phyloP scores from a whole-genome alignment of 164 flowering plant species.

The Berberis vulgaris region DNA sequence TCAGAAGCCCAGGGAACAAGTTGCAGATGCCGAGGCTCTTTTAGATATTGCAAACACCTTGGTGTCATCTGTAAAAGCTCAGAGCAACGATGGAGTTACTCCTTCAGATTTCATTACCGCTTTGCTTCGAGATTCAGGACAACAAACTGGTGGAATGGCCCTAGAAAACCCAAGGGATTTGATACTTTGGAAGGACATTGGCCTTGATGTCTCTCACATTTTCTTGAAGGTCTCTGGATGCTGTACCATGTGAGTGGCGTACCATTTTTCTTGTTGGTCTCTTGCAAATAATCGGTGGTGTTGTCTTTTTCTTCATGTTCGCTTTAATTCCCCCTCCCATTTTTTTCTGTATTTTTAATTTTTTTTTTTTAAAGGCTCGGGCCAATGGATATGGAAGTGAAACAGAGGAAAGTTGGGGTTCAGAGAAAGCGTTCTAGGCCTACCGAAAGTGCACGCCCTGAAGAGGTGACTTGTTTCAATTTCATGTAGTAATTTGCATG shows the following conservation, averaged over 20 bases:
- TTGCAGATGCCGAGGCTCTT: constrained; percentile 92
- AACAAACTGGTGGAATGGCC: constrained; percentile 11
- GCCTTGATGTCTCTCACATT: constrained; percentile 42
- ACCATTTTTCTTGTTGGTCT: not conserved
- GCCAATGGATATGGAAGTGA: constrained; percentile 68
- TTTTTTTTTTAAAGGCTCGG: constrained; percentile 53
- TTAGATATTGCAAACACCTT: constrained; percentile 62
- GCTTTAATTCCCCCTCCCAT: not conserved
- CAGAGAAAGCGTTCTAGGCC: constrained; percentile 35
- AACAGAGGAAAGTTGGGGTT: constrained; percentile 45
- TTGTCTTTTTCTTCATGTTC: not conserved
- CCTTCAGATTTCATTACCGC: constrained; percentile 53
- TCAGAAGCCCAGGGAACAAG: constrained; percentile 85
- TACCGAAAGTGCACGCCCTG: constrained; percentile 45
- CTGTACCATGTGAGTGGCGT: constrained; percentile 56
- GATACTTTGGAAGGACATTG: constrained; percentile 60
- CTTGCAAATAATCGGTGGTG: not conserved
- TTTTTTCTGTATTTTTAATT: not conserved
- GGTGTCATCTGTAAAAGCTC: constrained; percentile 47
- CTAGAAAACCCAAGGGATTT: constrained; percentile 20
- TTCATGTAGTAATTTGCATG: not conserved
- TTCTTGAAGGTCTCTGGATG: constrained; percentile 41
- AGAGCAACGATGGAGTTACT: constrained; percentile 42
- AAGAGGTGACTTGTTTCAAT: constrained; percentile 37
- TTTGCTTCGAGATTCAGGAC: constrained; percentile 42